Evolutionary conservation across 768 basidiomycete genomes (phyloP).

Genomic region (Termitomyces bulborhizus): DNA sequence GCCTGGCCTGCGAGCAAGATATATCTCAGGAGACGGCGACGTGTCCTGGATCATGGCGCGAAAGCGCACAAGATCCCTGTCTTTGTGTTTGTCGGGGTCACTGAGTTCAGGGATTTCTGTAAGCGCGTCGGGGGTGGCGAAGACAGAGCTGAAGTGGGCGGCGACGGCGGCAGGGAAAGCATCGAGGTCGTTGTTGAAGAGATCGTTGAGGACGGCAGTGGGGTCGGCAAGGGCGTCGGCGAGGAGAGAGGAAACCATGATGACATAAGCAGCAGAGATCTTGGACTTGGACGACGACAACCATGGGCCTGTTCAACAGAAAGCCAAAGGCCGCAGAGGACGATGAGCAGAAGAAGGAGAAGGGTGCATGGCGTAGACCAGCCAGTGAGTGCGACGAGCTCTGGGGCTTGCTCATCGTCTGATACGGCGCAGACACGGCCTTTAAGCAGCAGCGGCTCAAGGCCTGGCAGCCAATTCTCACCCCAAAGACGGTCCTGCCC

Average conservation of each 20-base stretch:
- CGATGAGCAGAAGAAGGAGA: conserved; percentile 66
- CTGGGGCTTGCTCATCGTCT: conserved; percentile 15
- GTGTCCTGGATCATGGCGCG: conserved; percentile 82
- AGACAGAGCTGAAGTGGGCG: conserved; percentile 39
- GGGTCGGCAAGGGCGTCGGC: conserved; percentile 47
- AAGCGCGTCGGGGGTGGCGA: conserved; percentile 33
- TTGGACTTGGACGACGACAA: conserved; percentile 8
- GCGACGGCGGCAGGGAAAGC: conserved; percentile 38
- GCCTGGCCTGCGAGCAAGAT: conserved; percentile 42
- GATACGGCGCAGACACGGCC: conserved; percentile 68
- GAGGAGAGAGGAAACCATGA: conserved; percentile 46
- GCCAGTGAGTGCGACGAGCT: conserved; percentile 53
- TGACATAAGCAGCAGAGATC: conserved; percentile 23
- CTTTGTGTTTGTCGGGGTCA: conserved; percentile 39
- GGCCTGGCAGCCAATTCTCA: conserved; percentile 99
- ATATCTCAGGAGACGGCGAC: conserved; percentile 66
- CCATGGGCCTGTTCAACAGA: conserved; percentile 52
- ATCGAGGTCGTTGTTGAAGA: conserved; percentile 33
- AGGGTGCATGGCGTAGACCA: conserved; percentile 79
- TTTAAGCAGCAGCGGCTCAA: conserved; percentile 99
- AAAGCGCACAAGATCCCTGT: conserved; percentile 63
- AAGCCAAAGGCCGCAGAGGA: conserved; percentile 16
- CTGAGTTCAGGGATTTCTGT: conserved; percentile 54
- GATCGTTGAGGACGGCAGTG: conserved; percentile 36
- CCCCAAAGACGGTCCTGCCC: conserved; percentile 95